These are phyloP conservation scores for Setaria italica DNA, from an alignment of 202 grass and related monocot species.

Conservation along the genomic window DNA sequence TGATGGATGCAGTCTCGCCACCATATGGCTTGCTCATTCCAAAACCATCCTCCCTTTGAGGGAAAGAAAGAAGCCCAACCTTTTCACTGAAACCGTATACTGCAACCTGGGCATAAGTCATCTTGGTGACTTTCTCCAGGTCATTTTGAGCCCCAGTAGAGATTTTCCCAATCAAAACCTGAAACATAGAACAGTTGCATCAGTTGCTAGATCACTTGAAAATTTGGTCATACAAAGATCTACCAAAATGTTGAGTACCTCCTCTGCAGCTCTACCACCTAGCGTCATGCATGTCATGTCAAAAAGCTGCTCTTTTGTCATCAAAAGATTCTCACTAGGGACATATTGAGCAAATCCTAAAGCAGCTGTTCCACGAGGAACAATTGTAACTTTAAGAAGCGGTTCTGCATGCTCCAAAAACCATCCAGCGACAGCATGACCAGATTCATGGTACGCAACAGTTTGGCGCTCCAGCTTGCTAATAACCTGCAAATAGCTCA, in stretches of 20 bases:
- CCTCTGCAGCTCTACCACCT: constrained; percentile 88
- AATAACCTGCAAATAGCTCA: constrained; percentile 65
- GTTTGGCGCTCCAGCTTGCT: constrained; percentile 86
- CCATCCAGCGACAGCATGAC: constrained; percentile 88
- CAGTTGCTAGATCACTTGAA: not conserved
- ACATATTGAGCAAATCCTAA: constrained; percentile 94
- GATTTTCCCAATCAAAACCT: constrained; percentile 88
- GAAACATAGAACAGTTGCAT: constrained; percentile 36
- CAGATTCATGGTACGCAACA: constrained; percentile 90
- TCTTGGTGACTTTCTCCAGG: constrained; percentile 92
- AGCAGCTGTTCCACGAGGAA: constrained; percentile 88
- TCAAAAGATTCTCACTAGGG: constrained; percentile 86
- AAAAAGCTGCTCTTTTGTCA: constrained; percentile 95
- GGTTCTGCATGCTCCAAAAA: constrained; percentile 95
- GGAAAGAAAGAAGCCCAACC: constrained; percentile 93
- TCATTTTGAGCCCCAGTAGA: constrained; percentile 92
- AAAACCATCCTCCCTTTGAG: constrained; percentile 72
- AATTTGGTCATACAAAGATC: not conserved
- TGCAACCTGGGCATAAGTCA: constrained; percentile 92
- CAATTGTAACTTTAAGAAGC: constrained; percentile 91
- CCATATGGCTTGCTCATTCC: constrained; percentile 76
- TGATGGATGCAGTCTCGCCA: constrained; percentile 71
- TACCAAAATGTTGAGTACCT: constrained; percentile 50
- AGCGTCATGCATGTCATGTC: constrained; percentile 96
- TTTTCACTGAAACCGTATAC: constrained; percentile 95